Evolutionary conservation across 106 monocot species (phyloP).

Genomic region (Allium sativum): DNA sequence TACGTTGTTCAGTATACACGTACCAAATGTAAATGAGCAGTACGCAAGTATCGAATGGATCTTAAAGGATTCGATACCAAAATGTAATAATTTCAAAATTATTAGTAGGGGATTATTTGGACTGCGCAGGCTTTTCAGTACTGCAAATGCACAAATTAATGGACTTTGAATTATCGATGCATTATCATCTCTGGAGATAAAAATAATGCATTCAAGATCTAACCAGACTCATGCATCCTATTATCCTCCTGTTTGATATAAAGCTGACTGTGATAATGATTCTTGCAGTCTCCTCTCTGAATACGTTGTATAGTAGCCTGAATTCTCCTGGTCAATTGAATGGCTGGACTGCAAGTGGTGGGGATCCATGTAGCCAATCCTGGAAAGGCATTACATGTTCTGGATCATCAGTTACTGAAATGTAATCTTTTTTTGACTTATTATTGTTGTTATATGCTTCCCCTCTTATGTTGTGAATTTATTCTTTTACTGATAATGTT

Average conservation of each 20-base stretch:
- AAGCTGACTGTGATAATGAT: not conserved
- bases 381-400: constrained; percentile 51
- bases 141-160: not conserved
- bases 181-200: not conserved
- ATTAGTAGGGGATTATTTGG: not conserved
- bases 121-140: not conserved
- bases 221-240: not conserved
- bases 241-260: not conserved
- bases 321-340: constrained; percentile 31
- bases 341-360: constrained; percentile 27
- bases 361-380: constrained; percentile 41
- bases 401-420: constrained; percentile 37
- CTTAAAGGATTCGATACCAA: not conserved
- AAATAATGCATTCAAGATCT: not conserved
- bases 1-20: not conserved
- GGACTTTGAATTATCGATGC: too few relatives aligned
- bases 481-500: not conserved
- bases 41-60: too few relatives aligned
- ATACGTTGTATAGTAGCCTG: constrained; percentile 21
- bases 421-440: constrained; percentile 15
- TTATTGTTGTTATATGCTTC: not conserved
- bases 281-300: constrained; percentile 41
- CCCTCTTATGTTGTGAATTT: not conserved
- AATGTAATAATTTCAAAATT: not conserved
- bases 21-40: too few relatives aligned